Conservation (phyloP, 2,329 filamentous ascomycete genomes). For the Cryphonectria nitschkei region DNA sequence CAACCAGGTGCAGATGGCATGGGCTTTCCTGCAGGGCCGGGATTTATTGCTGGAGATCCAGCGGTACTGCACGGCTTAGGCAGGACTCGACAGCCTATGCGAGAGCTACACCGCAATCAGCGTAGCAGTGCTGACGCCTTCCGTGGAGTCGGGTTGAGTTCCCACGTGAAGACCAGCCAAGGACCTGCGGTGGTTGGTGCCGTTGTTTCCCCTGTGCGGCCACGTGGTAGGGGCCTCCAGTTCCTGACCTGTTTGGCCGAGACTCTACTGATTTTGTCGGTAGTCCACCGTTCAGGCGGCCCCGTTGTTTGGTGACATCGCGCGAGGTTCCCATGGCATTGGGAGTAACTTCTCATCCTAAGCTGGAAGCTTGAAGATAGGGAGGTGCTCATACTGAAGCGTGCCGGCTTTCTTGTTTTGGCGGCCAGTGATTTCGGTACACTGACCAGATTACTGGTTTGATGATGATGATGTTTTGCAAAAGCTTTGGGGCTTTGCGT, state of each 20-base stretch:
- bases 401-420: not conserved
- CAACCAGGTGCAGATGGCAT: constrained; percentile 30
- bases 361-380: constrained; percentile 10
- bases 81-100: constrained; percentile 17
- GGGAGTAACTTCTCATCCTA: not conserved
- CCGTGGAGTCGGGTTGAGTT: constrained; percentile 26
- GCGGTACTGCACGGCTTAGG: constrained; percentile 18
- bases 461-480: not conserved
- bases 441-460: not conserved
- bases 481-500: not conserved
- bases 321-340: not conserved
- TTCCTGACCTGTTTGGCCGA: too few relatives aligned
- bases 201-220: constrained; percentile 14
- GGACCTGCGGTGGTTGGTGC: constrained; percentile 8
- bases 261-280: constrained; percentile 9
- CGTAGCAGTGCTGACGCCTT: constrained; percentile 16
- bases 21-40: constrained; percentile 38
- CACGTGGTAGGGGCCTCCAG: constrained; percentile 17
- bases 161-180: constrained; percentile 27
- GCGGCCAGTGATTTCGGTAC: not conserved
- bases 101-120: constrained; percentile 17
- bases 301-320: not conserved
- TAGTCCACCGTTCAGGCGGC: constrained; percentile 16
- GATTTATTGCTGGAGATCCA: constrained; percentile 38
- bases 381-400: not conserved